These are phyloP conservation scores for Entomortierella lignicola DNA, from an alignment of 192 early-diverging fungal genomes.

Conservation along the genomic window DNA sequence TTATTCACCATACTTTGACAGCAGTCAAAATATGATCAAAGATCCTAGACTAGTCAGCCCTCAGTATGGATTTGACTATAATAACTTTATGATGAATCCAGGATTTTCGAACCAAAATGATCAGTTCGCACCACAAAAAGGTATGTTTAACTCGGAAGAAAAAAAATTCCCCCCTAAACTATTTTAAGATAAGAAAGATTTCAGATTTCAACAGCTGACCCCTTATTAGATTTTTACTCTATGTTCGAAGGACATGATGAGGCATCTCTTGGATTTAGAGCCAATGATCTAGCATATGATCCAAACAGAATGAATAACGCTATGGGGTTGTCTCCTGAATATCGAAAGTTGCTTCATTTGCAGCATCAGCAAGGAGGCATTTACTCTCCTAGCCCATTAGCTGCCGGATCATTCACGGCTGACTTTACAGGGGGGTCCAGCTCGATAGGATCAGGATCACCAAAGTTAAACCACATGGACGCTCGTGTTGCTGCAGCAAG, in stretches of 20 bases:
- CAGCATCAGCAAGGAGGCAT: slow-evolving; percentile 54
- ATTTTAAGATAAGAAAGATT: neutral
- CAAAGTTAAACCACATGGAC: slow-evolving; percentile 37
- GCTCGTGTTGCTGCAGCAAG: slow-evolving; percentile 45
- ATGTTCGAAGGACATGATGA: slow-evolving; percentile 54
- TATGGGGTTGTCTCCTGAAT: slow-evolving; percentile 41
- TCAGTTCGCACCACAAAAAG: slow-evolving; percentile 24
- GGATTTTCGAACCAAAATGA: slow-evolving; percentile 38
- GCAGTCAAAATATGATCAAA: slow-evolving; percentile 48
- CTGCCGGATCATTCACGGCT: slow-evolving; percentile 26
- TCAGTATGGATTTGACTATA: slow-evolving; percentile 49
- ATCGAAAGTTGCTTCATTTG: slow-evolving; percentile 54
- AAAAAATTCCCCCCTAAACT: neutral
- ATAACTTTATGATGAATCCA: slow-evolving; percentile 23
- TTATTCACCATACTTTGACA: slow-evolving; percentile 47
- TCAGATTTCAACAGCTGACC: too few relatives aligned
- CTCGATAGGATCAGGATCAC: slow-evolving; percentile 29
- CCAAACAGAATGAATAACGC: slow-evolving; percentile 44
- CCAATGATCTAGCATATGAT: slow-evolving; percentile 49
- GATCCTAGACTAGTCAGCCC: slow-evolving; percentile 44
- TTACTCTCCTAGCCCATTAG: slow-evolving; percentile 18
- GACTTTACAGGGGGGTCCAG: slow-evolving; percentile 30
- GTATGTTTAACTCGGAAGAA: too few relatives aligned
- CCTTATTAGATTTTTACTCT: slow-evolving; percentile 25
- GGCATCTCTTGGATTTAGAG: slow-evolving; percentile 44